These are phyloP conservation scores for Anisodus tanguticus DNA, from an alignment of 257 asterid species.

Conservation along the genomic window DNA sequence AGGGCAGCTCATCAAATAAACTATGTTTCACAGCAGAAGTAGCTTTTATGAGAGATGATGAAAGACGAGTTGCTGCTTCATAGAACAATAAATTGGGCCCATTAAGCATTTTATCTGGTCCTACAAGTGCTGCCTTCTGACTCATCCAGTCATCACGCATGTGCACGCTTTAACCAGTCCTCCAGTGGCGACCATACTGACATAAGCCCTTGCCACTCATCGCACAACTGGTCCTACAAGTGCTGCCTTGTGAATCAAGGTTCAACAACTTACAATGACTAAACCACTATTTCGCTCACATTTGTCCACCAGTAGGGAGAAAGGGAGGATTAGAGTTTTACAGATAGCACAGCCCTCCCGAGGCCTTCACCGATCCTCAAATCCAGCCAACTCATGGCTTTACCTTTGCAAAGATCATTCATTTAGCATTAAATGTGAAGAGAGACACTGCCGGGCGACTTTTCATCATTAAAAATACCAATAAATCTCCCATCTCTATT, in stretches of 20 bases:
- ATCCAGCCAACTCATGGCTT: not conserved
- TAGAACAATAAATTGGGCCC: not conserved
- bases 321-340: not conserved
- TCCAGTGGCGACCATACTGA: not conserved
- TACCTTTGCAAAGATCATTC: not conserved
- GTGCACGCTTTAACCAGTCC: not conserved
- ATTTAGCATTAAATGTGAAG: not conserved
- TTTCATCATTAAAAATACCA: not conserved
- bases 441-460: not conserved
- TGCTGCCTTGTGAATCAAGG: not conserved
- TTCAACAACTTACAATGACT: not conserved
- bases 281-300: not conserved
- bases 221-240: not conserved
- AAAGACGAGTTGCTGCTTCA: slow-evolving; percentile 15
- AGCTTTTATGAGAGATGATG: not conserved
- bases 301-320: not conserved
- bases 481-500: not conserved
- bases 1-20: not conserved
- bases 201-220: not conserved
- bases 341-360: not conserved
- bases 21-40: not conserved
- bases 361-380: not conserved
- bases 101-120: not conserved
- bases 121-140: not conserved
- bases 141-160: not conserved